Base-by-base conservation (phyloP, 2,329 filamentous ascomycete species). In the Alternaria conjuncta region DNA sequence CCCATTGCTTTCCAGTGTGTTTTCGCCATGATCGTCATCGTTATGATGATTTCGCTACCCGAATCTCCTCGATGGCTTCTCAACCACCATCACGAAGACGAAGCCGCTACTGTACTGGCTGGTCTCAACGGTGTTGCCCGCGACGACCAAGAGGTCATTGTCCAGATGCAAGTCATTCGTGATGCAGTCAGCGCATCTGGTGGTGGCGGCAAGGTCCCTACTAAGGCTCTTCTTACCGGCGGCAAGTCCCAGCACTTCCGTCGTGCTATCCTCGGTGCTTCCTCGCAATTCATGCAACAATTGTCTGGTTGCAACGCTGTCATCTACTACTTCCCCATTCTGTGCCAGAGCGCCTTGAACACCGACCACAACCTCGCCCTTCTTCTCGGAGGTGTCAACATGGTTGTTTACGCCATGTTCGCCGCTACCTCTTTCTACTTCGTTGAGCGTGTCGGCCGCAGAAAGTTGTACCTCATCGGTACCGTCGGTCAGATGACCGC, bases 161-260 rank as follows among this genome's bases (percentile, higher is more conserved):
- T 84, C 10, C 87, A 91, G 78, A 85, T 87, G 72, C 85, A 88
- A 43, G 87, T 90, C 0, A 89, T 91, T 13, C 79, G 88, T 13
- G 90, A 93, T 68, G 76, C 76, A 57, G 79, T 82, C 62, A 75
- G 72, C 25, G 74, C 74, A 20, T 71, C 78, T 53, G 78, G 79
- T 41, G 75, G 75, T 58, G 71, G 73, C 36, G 76, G 78, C 20
- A 77, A 80, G 66, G 74, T 74, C 54, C 66, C 68, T 6, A 80
- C 75, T 58, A 79, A 79, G 53, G 83, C 69, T 83, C 86, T 11
- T 80, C 89, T 89, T 68, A 89, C 86, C 4, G 82, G 84, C 57
- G 88, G 88, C 67, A 88, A 87, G 79, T 88, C 86, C 0, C 88
- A 90, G 79, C 87, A 90, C 72, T 85, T 89, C 79, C 85, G 88